phyloP scores from a whole-genome alignment of 768 basidiomycete genomes.

The Tylopilus sp. region DNA sequence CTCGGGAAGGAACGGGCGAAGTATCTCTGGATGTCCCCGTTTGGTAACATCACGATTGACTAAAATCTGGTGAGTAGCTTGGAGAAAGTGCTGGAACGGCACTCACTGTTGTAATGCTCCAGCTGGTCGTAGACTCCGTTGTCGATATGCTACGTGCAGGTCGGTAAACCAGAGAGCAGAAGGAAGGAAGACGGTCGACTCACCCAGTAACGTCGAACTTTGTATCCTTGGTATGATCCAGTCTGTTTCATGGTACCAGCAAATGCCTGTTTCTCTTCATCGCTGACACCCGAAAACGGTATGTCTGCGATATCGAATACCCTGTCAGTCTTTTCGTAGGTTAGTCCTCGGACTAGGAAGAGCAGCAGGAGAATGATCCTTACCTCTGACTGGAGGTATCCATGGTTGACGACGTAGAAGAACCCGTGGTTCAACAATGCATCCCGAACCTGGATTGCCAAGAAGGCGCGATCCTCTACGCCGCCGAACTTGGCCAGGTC shows the following conservation, averaged over 20 bases:
- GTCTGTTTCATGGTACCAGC: slow-evolving; percentile 39
- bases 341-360: slow-evolving; percentile 20
- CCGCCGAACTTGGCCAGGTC: slow-evolving; percentile 44
- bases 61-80: slow-evolving; percentile 14
- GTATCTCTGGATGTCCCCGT: slow-evolving; percentile 44
- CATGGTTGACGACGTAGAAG: slow-evolving; percentile 39
- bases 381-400: slow-evolving; percentile 39
- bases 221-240: slow-evolving; percentile 53
- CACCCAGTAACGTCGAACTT: slow-evolving; percentile 49
- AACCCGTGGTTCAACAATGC: slow-evolving; percentile 46
- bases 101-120: slow-evolving; percentile 60
- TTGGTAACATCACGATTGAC: slow-evolving; percentile 50
- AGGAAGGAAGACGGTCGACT: background rate
- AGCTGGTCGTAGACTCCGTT: slow-evolving; percentile 61
- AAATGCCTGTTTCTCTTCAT: slow-evolving; percentile 43
- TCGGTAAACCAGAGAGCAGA: background rate
- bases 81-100: too few species aligned
- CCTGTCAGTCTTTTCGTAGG: slow-evolving; percentile 37
- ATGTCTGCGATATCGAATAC: slow-evolving; percentile 50
- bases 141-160: slow-evolving; percentile 48
- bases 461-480: slow-evolving; percentile 34
- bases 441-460: slow-evolving; percentile 41
- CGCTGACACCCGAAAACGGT: slow-evolving; percentile 39
- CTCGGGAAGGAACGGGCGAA: slow-evolving; percentile 52
- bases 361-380: slow-evolving; percentile 5